Base-by-base conservation (phyloP, 1,139 yeast species). In the Lodderomyces pseudojiufengensis region DNA sequence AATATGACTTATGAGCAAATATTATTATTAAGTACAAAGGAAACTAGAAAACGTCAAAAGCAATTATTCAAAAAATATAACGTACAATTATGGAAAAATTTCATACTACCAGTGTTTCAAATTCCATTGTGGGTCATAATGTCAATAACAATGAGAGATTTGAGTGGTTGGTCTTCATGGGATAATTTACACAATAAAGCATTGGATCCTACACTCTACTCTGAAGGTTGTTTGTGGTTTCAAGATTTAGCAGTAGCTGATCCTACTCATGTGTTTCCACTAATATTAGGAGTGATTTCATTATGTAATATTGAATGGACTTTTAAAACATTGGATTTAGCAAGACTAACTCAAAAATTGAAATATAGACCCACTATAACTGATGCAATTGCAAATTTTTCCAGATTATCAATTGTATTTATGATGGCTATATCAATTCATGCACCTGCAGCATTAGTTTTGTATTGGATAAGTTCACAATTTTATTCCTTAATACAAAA, bases 401-500 rank as follows among this genome's bases (percentile, higher is more conserved):
- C 95, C 2, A 66, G 96, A 50, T 70, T 86, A 50, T 80, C 92
- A 18, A 78, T 84, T 35, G 79, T 87, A 2, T 79, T 85, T 46
- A 68, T 90, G 61, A 86, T 87, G 84, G 90, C 90, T 5, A 70
- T 87, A 9, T 73, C 95, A 0, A 74, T 87, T 35, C 94, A 88
- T 51, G 95, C 96, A 0, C 95, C 97, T 0, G 66, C 80, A 15
- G 88, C 95, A 0, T 64, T 90, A 30, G 77, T 82, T 0, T 57
- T 87, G 22, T 90, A 87, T 58, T 90, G 97, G 97, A 69, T 86
- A 23, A 78, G 90, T 32, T 87, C 96, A 0, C 90, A 86, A 54
- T 51, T 73, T 2, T 88, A 71, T 52, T 88, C 96, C 1, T 63
- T 86, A 43, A 45, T 76, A 1, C 97, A 88, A 50, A 90, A 88